phyloP scores from a whole-genome alignment of 164 flowering plant species.

The Aristolochia contorta region DNA sequence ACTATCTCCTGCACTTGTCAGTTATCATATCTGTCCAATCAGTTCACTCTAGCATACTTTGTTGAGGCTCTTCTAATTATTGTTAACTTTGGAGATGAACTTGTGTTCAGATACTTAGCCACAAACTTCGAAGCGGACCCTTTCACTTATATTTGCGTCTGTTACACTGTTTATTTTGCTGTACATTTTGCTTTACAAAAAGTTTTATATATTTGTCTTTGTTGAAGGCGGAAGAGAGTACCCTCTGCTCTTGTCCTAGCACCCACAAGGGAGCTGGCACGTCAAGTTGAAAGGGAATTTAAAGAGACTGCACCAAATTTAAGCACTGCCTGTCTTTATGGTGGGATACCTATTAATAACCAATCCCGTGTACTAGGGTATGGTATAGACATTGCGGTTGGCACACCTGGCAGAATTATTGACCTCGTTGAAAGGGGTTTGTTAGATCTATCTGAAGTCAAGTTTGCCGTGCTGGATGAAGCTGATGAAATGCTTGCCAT shows the following conservation, averaged over 20 bases:
- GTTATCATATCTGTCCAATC: too few relatives aligned
- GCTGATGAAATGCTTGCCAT: conserved; percentile 30
- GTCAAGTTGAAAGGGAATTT: conserved; percentile 27
- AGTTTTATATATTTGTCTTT: neutral
- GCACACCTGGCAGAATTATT: conserved; percentile 30
- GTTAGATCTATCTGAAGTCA: conserved; percentile 24
- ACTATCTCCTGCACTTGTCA: too few relatives aligned
- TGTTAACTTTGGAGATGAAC: too few relatives aligned
- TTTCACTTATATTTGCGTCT: too few relatives aligned
- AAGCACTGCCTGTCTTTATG: conserved; percentile 24
- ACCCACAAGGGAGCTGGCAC: conserved; percentile 28
- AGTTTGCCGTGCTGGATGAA: conserved; percentile 29
- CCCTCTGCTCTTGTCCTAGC: conserved; percentile 25
- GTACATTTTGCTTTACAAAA: neutral
- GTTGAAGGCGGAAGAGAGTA: conserved; percentile 13
- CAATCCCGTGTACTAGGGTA: conserved; percentile 17
- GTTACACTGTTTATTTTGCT: too few relatives aligned
- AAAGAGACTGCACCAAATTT: conserved; percentile 27
- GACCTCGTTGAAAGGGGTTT: conserved; percentile 28
- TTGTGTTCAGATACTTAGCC: too few relatives aligned
- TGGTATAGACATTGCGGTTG: conserved; percentile 26
- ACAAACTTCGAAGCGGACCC: too few relatives aligned
- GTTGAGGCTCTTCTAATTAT: too few relatives aligned
- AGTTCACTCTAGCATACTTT: too few relatives aligned
- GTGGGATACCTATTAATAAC: conserved; percentile 21